phyloP scores from a whole-genome alignment of 495 filamentous ascomycete genomes.

The Podospora conica region DNA sequence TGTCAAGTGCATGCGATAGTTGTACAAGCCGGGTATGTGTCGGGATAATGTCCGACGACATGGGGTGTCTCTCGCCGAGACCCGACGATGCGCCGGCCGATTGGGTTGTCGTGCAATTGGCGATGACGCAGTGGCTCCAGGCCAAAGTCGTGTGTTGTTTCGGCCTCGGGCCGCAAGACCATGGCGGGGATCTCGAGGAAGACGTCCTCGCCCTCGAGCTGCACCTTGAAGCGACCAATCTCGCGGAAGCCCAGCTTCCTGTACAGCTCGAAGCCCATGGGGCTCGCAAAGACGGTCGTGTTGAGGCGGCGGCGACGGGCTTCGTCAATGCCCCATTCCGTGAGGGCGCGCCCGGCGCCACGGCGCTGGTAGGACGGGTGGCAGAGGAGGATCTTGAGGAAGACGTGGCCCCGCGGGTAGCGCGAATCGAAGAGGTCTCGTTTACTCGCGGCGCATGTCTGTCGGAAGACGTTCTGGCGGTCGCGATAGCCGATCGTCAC shows the following conservation, averaged over 20 bases:
- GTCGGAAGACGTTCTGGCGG: constrained; percentile 21
- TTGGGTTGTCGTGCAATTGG: not conserved
- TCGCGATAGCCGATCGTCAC: constrained; percentile 18
- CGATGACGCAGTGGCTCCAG: not conserved
- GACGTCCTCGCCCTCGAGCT: constrained; percentile 22
- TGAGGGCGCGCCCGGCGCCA: constrained; percentile 46
- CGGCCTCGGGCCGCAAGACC: constrained; percentile 6
- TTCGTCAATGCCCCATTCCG: constrained; percentile 43
- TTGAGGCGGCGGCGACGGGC: constrained; percentile 12
- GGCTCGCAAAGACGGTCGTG: constrained; percentile 27
- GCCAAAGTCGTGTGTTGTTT: not conserved
- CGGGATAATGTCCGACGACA: not conserved
- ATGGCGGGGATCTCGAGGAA: constrained; percentile 25
- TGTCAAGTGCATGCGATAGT: constrained; percentile 1
- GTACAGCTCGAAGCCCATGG: constrained; percentile 25
- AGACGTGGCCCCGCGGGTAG: constrained; percentile 20
- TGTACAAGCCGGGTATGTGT: not conserved
- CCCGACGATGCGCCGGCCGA: not conserved
- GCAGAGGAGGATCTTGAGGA: constrained; percentile 46
- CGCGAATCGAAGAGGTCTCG: constrained; percentile 18
- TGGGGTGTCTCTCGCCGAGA: not conserved
- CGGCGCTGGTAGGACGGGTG: constrained; percentile 42
- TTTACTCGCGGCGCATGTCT: constrained; percentile 13
- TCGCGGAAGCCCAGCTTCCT: constrained; percentile 24
- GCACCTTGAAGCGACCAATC: constrained; percentile 23